Evolutionary conservation across 768 basidiomycete species (phyloP), one percentile per base, ranked within the genome.

Genomic region (Mycena olivaceomarginata): DNA sequence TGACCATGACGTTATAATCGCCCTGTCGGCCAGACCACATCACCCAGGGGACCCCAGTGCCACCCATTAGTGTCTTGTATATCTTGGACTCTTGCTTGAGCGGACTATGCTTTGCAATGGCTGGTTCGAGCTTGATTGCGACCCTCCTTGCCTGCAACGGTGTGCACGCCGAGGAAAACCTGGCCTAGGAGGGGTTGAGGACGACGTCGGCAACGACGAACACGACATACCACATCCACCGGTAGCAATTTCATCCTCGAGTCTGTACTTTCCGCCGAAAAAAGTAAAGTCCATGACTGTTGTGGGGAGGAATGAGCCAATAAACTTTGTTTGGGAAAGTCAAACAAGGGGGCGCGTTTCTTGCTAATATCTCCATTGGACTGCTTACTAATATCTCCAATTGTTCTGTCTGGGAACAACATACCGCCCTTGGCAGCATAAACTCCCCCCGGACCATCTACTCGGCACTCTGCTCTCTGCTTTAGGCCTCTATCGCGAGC

Each of bases 1-100:
- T 97, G 82, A 99, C 96, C 91, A 99, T 96, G 81, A 99, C 97
- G 83, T 99, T 99, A 87, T 97, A 99, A 85, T 97, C 93, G 41
- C 95, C 98, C 82, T 98, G 94, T 76, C 92, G 94, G 41, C 97
- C 97, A 6, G 94, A 96, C 93, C 96, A 97, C 89, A 97, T 93
- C 78, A 97, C 95, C 92, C 95, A 97, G 0, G 96, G 96, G 0
- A 98, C 95, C 53, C 96, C 96, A 39, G 94, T 93, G 64, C 95
- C 96, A 57, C 97, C 96, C 90, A 95, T 95, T 77, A 98, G 91
- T 0, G 94, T 93, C 87, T 96, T 97, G 91, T 98, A 98, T 53
- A 97, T 96, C 86, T 95, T 96, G 56, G 94, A 94, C 83, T 98
- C 97, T 81, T 97, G 96, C 84, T 94, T 93, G 79, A 97, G 90